Percentiles rank a stretch among this genome's conserved stretches.
These are phyloP conservation scores for Trichoderma harzianum DNA, from an alignment of 2,329 filamentous ascomycete genomes.

Conservation along the genomic window DNA sequence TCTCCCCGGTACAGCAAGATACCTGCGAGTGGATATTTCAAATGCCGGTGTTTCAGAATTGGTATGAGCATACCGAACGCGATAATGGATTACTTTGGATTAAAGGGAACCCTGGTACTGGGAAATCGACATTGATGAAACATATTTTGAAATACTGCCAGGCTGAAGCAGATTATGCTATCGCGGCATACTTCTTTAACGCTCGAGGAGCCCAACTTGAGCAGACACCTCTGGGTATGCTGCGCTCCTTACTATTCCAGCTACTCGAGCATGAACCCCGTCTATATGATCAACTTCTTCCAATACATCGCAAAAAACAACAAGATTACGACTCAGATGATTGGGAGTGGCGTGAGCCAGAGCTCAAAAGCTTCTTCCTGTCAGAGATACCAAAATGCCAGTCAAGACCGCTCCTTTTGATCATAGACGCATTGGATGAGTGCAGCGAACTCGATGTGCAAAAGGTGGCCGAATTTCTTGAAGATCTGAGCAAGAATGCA, in stretches of 20 bases:
- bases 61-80: background rate
- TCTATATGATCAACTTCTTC: background rate
- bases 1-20: background rate
- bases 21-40: background rate
- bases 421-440: background rate
- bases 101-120: background rate
- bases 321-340: background rate
- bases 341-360: background rate
- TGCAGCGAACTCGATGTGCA: background rate
- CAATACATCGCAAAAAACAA: background rate
- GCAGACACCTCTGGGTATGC: background rate
- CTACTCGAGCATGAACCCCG: background rate
- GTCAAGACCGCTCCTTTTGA: background rate
- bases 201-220: background rate
- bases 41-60: background rate
- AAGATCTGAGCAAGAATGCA: background rate
- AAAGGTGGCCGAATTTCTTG: background rate
- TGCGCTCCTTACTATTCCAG: background rate
- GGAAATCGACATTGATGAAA: background rate
- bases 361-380: background rate
- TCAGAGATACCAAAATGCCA: background rate
- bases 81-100: background rate
- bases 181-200: background rate
- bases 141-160: background rate
- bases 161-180: background rate